A percentile compares a stretch with the other conserved stretches of the same genome.
Conservation (phyloP, 2,329 filamentous ascomycete genomes). For the Colletotrichum coccodes region DNA sequence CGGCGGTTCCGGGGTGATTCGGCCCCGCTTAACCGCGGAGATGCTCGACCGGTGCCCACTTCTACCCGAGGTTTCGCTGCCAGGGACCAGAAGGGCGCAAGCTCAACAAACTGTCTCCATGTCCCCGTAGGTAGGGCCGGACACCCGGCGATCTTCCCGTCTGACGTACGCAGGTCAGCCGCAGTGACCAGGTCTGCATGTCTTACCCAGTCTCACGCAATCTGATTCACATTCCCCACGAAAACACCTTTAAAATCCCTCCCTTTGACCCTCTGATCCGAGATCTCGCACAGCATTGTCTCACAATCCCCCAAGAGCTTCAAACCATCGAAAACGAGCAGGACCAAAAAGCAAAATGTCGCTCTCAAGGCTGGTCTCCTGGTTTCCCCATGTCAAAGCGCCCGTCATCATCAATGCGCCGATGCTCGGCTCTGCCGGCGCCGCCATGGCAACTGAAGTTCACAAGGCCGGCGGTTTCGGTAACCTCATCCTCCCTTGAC, state of each 20-base stretch:
- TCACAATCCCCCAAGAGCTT: not conserved
- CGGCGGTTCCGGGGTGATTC: not conserved
- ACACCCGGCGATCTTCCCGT: not conserved
- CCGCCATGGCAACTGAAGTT: slow-evolving; percentile 49
- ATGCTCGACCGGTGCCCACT: not conserved
- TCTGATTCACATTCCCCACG: not conserved
- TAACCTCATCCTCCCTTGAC: slow-evolving; percentile 33
- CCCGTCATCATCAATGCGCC: slow-evolving; percentile 44
- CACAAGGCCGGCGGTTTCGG: slow-evolving; percentile 50
- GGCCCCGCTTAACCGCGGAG: not conserved
- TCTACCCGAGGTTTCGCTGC: not conserved
- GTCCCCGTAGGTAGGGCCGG: slow-evolving; percentile 1
- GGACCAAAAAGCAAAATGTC: slow-evolving; percentile 19
- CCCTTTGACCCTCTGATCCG: not conserved
- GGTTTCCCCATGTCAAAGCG: slow-evolving; percentile 28
- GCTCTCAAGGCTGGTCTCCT: slow-evolving; percentile 14
- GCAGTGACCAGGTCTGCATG: not conserved
- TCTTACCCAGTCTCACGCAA: not conserved
- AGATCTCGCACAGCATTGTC: slow-evolving; percentile 14
- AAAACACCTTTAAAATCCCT: not conserved
- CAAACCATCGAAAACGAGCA: not conserved
- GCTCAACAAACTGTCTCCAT: not conserved
- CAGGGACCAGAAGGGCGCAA: not conserved
- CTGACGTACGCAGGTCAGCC: slow-evolving; percentile 1
- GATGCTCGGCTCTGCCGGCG: slow-evolving; percentile 46